Evolutionary conservation across 139 green algal species (phyloP).

Genomic region (Trebouxia sp.): DNA sequence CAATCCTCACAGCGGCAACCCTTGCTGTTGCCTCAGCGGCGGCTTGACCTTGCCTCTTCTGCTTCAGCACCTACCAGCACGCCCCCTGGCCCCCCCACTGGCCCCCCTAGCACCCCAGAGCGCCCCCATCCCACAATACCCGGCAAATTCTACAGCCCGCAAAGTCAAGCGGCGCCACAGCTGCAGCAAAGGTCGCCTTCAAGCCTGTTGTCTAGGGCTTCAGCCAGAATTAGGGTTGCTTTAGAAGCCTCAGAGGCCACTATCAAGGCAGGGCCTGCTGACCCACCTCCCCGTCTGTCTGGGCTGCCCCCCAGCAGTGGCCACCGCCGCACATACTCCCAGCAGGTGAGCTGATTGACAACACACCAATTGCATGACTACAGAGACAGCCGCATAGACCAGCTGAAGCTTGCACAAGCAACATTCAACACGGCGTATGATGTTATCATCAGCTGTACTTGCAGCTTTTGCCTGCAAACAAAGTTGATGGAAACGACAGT

Average conservation of each 20-base stretch:
- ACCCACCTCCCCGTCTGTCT: constrained; percentile 1
- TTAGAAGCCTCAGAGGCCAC: constrained; percentile 8
- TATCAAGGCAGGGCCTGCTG: not conserved
- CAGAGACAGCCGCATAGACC: not conserved
- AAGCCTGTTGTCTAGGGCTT: not conserved
- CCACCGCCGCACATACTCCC: constrained; percentile 4
- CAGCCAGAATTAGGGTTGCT: not conserved
- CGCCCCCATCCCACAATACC: not conserved
- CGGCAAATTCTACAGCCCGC: not conserved
- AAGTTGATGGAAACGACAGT: too few species aligned
- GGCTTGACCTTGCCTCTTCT: not conserved
- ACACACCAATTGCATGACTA: not conserved
- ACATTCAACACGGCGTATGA: too few species aligned
- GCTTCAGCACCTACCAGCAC: not conserved
- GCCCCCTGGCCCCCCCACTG: not conserved
- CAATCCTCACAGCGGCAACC: not conserved
- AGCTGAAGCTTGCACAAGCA: too few species aligned
- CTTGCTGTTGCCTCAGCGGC: not conserved
- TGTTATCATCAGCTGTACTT: too few species aligned
- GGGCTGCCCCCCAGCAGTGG: constrained; percentile 14
- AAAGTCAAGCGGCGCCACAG: not conserved
- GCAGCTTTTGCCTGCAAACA: too few species aligned
- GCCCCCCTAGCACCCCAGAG: not conserved
- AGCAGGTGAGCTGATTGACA: too few species aligned
- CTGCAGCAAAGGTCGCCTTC: not conserved